Evolutionary conservation across 164 flowering plant species (phyloP), one percentile per base, ranked within the genome.

Genomic region (Paratinospora sagittata): DNA sequence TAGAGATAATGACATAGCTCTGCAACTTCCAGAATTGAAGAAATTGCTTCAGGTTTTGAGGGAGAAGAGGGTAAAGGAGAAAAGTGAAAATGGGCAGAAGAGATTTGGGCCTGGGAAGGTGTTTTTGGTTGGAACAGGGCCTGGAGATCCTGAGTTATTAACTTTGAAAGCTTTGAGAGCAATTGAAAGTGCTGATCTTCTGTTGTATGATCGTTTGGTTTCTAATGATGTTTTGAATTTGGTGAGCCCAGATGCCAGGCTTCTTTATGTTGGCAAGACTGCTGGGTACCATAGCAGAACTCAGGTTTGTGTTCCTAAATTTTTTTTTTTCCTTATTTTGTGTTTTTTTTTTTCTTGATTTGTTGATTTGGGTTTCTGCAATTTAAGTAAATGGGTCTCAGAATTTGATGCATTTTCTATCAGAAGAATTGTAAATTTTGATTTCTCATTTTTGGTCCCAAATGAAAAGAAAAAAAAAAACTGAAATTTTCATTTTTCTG

Each of bases 281-380:
- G 97, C 98, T 70, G 98, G 98, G 0, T 95, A 90, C 72, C 98
- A 95, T 68, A 95, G 97, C 80, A 81, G 97, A 83, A 95, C 97
- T 65, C 97, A 95, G 97, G 98, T 91, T 23, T 30, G 34, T 30
- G 34, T 30, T 30, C 34, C 34, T 2, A 30, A 30, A 30, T n/a
- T 30, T 30, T 30, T 4, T 30, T 30, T 30, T 30, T 63, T 27
- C 49, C 9, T 62, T n/a, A n/a, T n/a, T n/a, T n/a, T n/a, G n/a
- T 7, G 6, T 5, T 9, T 62, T 19, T 60, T 27, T 60, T 19
- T 60, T 23, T 19, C 11, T 19, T 60, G 63, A n/a, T 60, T 60
- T 23, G n/a, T 60, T 8, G 11, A 23, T 30, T 2, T 30, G 34
- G 34, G 34, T 23, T 52, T 30, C 16, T 8, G 41, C 52, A 10